phyloP scores from a whole-genome alignment of 1,139 yeast species.

The Candida sp. region DNA sequence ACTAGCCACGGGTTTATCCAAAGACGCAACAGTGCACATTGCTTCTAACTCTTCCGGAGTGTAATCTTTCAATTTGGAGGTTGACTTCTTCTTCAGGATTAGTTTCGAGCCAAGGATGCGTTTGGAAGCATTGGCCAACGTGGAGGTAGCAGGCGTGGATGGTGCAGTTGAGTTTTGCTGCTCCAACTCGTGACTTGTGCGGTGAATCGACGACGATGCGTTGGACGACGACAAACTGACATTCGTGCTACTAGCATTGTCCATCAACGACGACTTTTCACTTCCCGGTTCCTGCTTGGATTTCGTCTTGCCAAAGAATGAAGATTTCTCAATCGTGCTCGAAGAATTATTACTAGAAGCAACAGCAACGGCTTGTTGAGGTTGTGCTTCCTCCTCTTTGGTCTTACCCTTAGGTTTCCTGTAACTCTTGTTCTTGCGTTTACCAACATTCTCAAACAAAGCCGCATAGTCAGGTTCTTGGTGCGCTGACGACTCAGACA shows the following conservation, averaged over 20 bases:
- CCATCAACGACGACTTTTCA: slow-evolving; percentile 14
- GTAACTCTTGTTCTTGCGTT: slow-evolving; percentile 33
- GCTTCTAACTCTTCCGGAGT: slow-evolving; percentile 11
- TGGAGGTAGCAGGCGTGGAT: slow-evolving; percentile 15
- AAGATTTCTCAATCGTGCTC: slow-evolving; percentile 19
- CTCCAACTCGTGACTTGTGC: slow-evolving; percentile 6
- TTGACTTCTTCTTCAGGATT: slow-evolving; percentile 28
- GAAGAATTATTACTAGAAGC: slow-evolving; percentile 11
- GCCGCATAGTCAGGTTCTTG: slow-evolving; percentile 51
- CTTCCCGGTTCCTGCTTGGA: slow-evolving; percentile 10
- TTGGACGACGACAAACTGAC: slow-evolving; percentile 24
- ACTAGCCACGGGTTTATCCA: slow-evolving; percentile 25
- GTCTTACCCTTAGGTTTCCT: slow-evolving; percentile 21
- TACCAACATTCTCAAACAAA: slow-evolving; percentile 49
- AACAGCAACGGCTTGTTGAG: neutral
- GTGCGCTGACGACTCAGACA: slow-evolving; percentile 18
- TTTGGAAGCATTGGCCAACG: slow-evolving; percentile 42
- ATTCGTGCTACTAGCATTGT: slow-evolving; percentile 14
- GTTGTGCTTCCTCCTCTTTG: slow-evolving; percentile 16
- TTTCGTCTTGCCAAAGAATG: slow-evolving; percentile 12
- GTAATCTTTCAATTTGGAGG: slow-evolving; percentile 13
- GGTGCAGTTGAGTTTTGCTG: slow-evolving; percentile 4
- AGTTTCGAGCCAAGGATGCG: slow-evolving; percentile 44
- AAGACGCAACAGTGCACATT: slow-evolving; percentile 13
- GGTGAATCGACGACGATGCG: slow-evolving; percentile 18